Base-by-base conservation (phyloP, 2,329 filamentous ascomycete genomes). In the Diaporthe citri region DNA sequence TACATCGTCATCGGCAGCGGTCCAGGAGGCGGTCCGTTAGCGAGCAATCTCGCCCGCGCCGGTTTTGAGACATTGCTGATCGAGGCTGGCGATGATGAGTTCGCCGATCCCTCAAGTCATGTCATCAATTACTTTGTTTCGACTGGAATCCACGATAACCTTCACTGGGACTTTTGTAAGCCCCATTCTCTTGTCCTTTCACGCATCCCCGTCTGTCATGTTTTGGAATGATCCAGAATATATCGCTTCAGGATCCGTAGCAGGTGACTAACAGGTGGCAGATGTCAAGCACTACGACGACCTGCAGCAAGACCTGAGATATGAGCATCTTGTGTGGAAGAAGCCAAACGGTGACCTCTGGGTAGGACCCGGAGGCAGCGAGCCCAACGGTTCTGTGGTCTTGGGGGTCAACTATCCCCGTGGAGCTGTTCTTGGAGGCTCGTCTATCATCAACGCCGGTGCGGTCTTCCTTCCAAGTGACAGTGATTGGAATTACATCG, bases 51-150 rank as follows among this genome's bases (percentile, higher is more conserved):
- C 31, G 70, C 70, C 55, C 52, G 52, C 41, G 70, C 70, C 22
- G 70, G 70, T 5, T 60, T 60, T 31, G 57, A 56, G 17, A 48
- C 43, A 17, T 28, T 72, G 9, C 55, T 72, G 3, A 36, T 92
- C 51, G 90, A 92, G 78, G 89, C 90, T 34, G 90, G 89, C 71
- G 88, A 90, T 75, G 90, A 92, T 78, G 87, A 90, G 76, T 46
- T 51, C 36, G 62, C 62, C 3, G 62, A 66, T 46, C 62, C 62
- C 28, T n/a, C 62, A 13, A 17, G 43, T 5, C 25, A 51, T 51
- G 62, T 66, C 28, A 66, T 51, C 13, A 8, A 66, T 15, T 66
- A 71, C 46, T 55, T 90, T 88, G 89, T 87, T 89, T 81, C 90
- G 13, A 66, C 20, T 10, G 62, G 62, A 25, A 66, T 66, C 8